Percentiles rank a stretch among this genome's conserved stretches.
These are phyloP conservation scores for Parietaria judaica DNA, from an alignment of 306 rosid genomes.

Conservation along the genomic window DNA sequence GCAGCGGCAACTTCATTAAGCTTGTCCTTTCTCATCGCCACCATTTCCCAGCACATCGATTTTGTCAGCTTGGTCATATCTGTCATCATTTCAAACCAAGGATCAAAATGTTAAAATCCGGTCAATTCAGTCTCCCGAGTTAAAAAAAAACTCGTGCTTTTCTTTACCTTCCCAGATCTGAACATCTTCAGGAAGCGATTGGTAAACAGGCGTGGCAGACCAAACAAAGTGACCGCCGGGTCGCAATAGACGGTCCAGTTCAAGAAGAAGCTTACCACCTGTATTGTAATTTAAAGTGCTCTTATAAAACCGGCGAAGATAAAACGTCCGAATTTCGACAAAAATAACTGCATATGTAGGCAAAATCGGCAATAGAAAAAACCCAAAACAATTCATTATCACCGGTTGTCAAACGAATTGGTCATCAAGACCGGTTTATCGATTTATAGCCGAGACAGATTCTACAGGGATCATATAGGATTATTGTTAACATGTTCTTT, in stretches of 20 bases:
- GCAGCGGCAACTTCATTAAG: constrained; percentile 69
- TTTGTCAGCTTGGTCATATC: constrained; percentile 59
- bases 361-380: too few species aligned
- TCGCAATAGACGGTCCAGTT: constrained; percentile 74
- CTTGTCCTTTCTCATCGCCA: constrained; percentile 50
- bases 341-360: too few species aligned
- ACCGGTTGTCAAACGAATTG: too few species aligned
- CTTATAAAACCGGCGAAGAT: neutral
- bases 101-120: neutral
- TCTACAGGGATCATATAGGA: too few species aligned
- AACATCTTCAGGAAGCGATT: constrained; percentile 55
- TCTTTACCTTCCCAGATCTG: constrained; percentile 72
- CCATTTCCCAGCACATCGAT: constrained; percentile 81
- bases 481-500: too few species aligned
- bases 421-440: too few species aligned
- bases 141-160: neutral
- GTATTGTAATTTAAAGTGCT: constrained; percentile 9
- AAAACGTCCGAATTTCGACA: too few species aligned
- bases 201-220: constrained; percentile 94
- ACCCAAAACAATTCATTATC: too few species aligned
- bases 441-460: too few species aligned
- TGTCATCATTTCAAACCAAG: constrained; percentile 26
- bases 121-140: neutral
- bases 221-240: constrained; percentile 93
- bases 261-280: constrained; percentile 83